Conservation (phyloP, 495 filamentous ascomycete species). For the Penicillium angulare region DNA sequence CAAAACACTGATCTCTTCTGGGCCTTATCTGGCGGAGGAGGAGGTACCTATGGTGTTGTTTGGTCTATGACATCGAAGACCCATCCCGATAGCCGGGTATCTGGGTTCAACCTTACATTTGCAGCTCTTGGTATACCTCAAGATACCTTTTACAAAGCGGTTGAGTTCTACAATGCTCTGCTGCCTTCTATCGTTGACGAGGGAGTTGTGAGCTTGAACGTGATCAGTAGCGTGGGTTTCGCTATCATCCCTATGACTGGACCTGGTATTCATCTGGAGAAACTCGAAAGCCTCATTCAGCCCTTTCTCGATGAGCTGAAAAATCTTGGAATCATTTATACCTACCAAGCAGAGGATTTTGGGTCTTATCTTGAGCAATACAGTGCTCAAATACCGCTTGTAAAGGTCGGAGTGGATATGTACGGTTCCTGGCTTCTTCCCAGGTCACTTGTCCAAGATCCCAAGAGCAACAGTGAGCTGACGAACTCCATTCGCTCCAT, state of each 20-base stretch:
- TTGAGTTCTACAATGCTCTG: slow-evolving; percentile 35
- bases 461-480: background rate
- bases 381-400: background rate
- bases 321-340: slow-evolving; percentile 11
- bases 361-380: slow-evolving; percentile 8
- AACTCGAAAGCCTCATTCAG: slow-evolving; percentile 13
- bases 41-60: slow-evolving; percentile 14
- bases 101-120: slow-evolving; percentile 9
- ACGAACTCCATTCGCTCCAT: slow-evolving; percentile 6
- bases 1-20: slow-evolving; percentile 34
- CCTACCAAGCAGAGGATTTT: slow-evolving; percentile 2
- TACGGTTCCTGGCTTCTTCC: slow-evolving; percentile 17
- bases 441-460: background rate
- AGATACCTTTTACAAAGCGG: slow-evolving; percentile 40
- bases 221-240: slow-evolving; percentile 40
- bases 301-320: slow-evolving; percentile 17
- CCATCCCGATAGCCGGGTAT: slow-evolving; percentile 3
- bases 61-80: slow-evolving; percentile 13
- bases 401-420: slow-evolving; percentile 8
- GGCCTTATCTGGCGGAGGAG: slow-evolving; percentile 12
- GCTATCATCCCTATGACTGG: slow-evolving; percentile 33
- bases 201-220: slow-evolving; percentile 30
- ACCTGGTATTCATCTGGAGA: slow-evolving; percentile 14
- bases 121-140: slow-evolving; percentile 12
- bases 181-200: slow-evolving; percentile 45